Conservation (phyloP, 352 stramenopile genomes). For the Phytophthora sojae region DNA sequence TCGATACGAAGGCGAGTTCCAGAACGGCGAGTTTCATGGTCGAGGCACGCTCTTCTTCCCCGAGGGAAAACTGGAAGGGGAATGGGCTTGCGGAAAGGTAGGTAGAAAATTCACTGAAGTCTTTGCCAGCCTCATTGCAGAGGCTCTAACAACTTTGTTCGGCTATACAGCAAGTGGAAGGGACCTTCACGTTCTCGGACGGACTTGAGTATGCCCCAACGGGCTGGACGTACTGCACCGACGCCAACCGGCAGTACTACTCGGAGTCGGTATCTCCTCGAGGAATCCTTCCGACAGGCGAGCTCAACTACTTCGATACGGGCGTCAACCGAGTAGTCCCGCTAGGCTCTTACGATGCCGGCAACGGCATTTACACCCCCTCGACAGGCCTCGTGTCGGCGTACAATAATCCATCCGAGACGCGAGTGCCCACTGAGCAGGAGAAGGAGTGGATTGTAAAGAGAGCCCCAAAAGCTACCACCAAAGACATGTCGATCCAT, state of each 20-base stretch:
- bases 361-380: conserved; percentile 78
- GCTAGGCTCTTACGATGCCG: conserved; percentile 76
- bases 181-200: conserved; percentile 82
- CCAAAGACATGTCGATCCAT: conserved; percentile 76
- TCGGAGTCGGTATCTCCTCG: conserved; percentile 65
- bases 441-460: conserved; percentile 69
- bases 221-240: conserved; percentile 73
- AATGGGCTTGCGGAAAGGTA: conserved; percentile 78
- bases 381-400: conserved; percentile 59
- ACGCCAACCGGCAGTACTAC: conserved; percentile 71
- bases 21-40: conserved; percentile 83
- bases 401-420: conserved; percentile 66
- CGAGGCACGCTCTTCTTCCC: conserved; percentile 75
- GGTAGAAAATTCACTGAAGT: neutral
- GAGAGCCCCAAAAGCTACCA: conserved; percentile 73
- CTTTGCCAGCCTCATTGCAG: neutral
- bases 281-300: conserved; percentile 60
- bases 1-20: conserved; percentile 84
- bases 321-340: conserved; percentile 69
- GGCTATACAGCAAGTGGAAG: conserved; percentile 66
- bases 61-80: conserved; percentile 72
- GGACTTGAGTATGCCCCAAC: conserved; percentile 70
- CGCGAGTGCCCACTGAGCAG: conserved; percentile 53
- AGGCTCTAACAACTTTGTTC: neutral
- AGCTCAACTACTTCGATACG: conserved; percentile 81